Evolutionary conservation across 225 moss, liverwort and hornwort genomes (phyloP).

Genomic region (Sphagnum tenellum): DNA sequence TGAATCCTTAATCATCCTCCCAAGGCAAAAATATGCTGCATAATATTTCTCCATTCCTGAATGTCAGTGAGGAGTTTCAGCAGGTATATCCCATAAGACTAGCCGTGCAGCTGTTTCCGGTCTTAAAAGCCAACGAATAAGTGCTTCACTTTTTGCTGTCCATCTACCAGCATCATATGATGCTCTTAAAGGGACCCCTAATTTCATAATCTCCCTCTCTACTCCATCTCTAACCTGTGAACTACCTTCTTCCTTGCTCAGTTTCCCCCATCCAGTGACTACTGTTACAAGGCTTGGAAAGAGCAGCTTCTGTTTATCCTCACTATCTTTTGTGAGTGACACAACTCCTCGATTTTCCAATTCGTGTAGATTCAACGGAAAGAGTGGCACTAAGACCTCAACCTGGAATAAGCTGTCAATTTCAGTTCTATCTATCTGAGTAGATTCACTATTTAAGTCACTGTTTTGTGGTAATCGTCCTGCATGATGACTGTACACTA

Average conservation of each 20-base stretch:
- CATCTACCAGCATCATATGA: constrained; percentile 78
- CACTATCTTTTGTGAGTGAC: neutral
- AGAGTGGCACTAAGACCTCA: constrained; percentile 64
- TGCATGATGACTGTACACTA: constrained; percentile 12
- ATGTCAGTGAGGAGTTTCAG: constrained; percentile 16
- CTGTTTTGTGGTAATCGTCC: constrained; percentile 3
- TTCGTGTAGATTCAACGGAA: constrained; percentile 12
- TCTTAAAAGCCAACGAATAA: constrained; percentile 76
- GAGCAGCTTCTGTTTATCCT: constrained; percentile 17
- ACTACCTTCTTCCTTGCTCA: constrained; percentile 84
- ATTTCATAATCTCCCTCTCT: constrained; percentile 65
- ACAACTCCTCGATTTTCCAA: constrained; percentile 6
- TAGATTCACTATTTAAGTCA: constrained; percentile 1
- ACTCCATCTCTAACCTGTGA: constrained; percentile 53
- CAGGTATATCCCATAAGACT: constrained; percentile 52
- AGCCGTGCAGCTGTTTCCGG: constrained; percentile 60
- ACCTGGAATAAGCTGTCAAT: constrained; percentile 13
- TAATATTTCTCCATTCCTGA: no score
- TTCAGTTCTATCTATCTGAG: neutral
- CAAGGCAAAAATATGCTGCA: no score
- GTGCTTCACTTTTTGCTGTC: constrained; percentile 64
- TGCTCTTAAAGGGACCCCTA: constrained; percentile 60
- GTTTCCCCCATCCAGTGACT: constrained; percentile 91
- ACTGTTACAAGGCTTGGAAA: constrained; percentile 67
- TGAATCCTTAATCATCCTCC: no score